phyloP scores from a whole-genome alignment of 2,329 filamentous ascomycete species.

The Colletotrichum sp. region DNA sequence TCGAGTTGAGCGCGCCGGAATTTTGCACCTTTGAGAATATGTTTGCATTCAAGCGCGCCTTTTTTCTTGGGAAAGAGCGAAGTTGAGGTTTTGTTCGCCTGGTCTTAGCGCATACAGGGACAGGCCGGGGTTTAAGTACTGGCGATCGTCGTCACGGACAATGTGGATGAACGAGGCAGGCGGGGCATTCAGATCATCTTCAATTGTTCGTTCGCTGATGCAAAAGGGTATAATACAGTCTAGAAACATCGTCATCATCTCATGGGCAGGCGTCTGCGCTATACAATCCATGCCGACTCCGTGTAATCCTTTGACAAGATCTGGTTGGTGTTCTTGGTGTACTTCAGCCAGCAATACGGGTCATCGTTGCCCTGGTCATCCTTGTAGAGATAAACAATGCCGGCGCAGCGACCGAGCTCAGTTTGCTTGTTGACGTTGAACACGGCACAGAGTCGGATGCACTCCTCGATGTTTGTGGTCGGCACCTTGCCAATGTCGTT shows the following conservation, averaged over 20 bases:
- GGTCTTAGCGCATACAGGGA: neutral
- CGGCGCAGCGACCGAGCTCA: neutral
- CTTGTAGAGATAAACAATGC: slow-evolving; percentile 5
- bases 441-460: slow-evolving; percentile 9
- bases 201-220: neutral
- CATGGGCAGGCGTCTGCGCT: neutral
- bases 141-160: neutral
- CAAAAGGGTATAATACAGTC: neutral
- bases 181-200: neutral
- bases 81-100: neutral
- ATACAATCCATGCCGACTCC: slow-evolving; percentile 15
- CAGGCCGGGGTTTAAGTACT: neutral
- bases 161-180: neutral
- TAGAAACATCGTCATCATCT: neutral
- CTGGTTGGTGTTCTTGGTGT: slow-evolving; percentile 6
- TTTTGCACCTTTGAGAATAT: slow-evolving; percentile 30
- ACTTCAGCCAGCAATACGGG: slow-evolving; percentile 17
- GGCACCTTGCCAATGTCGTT: slow-evolving; percentile 16
- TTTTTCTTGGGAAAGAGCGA: slow-evolving; percentile 2
- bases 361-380: neutral
- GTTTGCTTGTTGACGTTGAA: slow-evolving; percentile 13
- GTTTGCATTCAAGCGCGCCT: slow-evolving; percentile 25
- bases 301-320: neutral
- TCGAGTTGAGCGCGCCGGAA: slow-evolving; percentile 26
- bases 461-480: slow-evolving; percentile 12